Evolutionary conservation across 2,329 filamentous ascomycete species (phyloP), one percentile per base, ranked within the genome.

Genomic region (Sporothrix phasma): DNA sequence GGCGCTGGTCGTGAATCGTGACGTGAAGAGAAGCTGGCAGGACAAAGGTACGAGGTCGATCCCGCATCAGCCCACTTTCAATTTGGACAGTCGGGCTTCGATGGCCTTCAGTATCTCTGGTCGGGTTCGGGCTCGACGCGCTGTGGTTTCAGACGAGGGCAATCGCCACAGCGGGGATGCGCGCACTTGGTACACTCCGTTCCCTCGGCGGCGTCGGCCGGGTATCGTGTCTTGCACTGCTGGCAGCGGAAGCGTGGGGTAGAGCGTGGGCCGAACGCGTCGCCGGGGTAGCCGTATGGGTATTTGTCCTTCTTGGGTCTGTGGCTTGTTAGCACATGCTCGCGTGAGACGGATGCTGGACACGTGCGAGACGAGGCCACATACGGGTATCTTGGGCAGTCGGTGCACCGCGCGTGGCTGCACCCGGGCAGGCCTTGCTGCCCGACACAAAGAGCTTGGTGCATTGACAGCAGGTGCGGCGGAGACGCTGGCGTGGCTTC

Each of bases 301-400:
- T 87, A 89, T 71, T 87, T 88, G 70, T 83, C 80, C 70, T 82
- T 84, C 76, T 88, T 89, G 66, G 85, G 78, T 58, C 84, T 87
- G 70, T 26, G 13, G 54, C 67, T 68, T 64, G 60, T 66, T 51
- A 68, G 61, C 41, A 39, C 26, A 31, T 19, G 8, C 2, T 45
- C 24, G n/a, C 10, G n/a, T 13, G 24, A 31, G 37, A 29, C 7
- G 45, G 22, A 6, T 60, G 6, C 43, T n/a, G 31, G 5, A 47
- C n/a, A n/a, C n/a, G n/a, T n/a, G n/a, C n/a, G n/a, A n/a, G n/a
- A n/a, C n/a, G n/a, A n/a, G 26, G 17, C 13, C 62, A 85, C 88
- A 74, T 83, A 91, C 81, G 90, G 90, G 71, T 91, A 86, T 69
- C 90, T 81, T 31, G 89, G 90, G 73, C 91, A 95, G 72, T 88